Conservation (phyloP, 768 basidiomycete species). For the Tricholoma matsutake region DNA sequence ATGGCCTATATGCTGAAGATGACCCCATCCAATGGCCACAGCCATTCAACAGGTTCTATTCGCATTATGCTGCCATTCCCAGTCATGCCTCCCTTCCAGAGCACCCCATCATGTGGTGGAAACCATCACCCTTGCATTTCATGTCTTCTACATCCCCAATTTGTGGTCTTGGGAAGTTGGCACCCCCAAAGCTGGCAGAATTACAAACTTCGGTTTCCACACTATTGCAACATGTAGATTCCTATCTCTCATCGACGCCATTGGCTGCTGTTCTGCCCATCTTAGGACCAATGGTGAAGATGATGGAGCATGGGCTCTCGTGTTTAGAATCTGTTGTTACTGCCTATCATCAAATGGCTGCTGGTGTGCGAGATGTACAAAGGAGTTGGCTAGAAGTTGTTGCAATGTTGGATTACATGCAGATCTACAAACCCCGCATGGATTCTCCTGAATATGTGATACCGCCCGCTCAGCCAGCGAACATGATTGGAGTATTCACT, state of each 20-base stretch:
- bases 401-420: neutral
- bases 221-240: neutral
- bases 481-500: neutral
- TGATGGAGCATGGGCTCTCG: neutral
- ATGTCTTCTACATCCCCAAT: neutral
- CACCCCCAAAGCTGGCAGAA: neutral
- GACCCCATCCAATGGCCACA: conserved; percentile 1
- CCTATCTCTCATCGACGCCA: neutral
- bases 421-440: conserved; percentile 2
- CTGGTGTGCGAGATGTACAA: neutral
- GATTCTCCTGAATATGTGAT: neutral
- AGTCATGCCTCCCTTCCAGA: neutral
- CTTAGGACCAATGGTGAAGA: neutral
- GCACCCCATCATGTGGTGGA: neutral
- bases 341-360: neutral
- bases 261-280: neutral
- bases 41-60: neutral
- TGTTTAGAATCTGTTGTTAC: neutral
- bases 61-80: neutral
- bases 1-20: neutral
- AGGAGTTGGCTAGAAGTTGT: neutral
- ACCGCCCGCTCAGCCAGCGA: neutral
- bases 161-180: neutral
- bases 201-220: neutral
- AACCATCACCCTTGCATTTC: neutral